Conservation (phyloP, 306 rosid species). For the Arachis hypogaea region DNA sequence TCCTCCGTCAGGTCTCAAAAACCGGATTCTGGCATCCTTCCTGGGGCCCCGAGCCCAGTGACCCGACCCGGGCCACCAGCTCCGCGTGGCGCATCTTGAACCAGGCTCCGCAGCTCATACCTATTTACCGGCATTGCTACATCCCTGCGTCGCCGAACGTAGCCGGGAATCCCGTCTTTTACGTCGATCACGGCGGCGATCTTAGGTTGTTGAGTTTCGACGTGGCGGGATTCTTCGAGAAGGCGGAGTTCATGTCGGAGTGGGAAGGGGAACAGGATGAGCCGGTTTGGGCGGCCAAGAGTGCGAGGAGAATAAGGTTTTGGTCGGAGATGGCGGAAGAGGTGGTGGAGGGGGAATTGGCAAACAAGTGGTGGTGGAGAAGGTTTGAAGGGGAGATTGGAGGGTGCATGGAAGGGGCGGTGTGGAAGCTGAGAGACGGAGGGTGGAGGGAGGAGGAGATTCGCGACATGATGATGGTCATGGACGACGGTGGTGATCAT, state of each 20-base stretch:
- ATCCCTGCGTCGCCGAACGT: constrained; percentile 51
- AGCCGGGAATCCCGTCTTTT: constrained; percentile 77
- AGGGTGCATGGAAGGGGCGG: constrained; percentile 58
- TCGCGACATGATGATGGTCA: constrained; percentile 74
- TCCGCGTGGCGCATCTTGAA: constrained; percentile 33
- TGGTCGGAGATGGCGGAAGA: constrained; percentile 73
- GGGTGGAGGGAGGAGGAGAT: constrained; percentile 93
- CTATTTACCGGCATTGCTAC: constrained; percentile 65
- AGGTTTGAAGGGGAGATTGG: constrained; percentile 33
- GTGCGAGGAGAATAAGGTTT: constrained; percentile 49
- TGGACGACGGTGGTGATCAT: constrained; percentile 38
- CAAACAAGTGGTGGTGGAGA: constrained; percentile 49
- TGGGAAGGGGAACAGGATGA: constrained; percentile 7
- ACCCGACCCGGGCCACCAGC: constrained; percentile 32
- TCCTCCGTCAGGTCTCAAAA: constrained; percentile 57
- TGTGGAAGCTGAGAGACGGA: constrained; percentile 66
- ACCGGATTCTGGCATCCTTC: constrained; percentile 59
- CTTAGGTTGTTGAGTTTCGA: constrained; percentile 59
- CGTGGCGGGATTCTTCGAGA: constrained; percentile 56
- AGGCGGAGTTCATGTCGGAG: constrained; percentile 43
- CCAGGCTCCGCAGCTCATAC: constrained; percentile 64
- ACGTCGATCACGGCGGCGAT: constrained; percentile 49
- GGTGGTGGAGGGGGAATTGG: constrained; percentile 32
- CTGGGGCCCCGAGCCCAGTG: constrained; percentile 60
- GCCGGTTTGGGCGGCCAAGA: constrained; percentile 80